Percentiles rank a stretch among this genome's conserved stretches.
Conservation (phyloP, 2,329 filamentous ascomycete genomes). For the Alternaria triticina region DNA sequence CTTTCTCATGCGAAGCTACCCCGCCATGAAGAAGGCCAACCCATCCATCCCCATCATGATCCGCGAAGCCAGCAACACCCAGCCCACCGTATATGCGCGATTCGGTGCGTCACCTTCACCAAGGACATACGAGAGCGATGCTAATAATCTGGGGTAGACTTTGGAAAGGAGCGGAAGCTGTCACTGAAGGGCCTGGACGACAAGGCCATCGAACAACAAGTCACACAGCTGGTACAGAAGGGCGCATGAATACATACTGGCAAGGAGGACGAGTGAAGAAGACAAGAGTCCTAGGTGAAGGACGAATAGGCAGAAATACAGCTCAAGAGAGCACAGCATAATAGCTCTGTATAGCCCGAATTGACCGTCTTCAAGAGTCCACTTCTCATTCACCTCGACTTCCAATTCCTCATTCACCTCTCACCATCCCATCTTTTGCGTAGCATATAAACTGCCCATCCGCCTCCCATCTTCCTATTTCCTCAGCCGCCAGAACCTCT, state of each 20-base stretch:
- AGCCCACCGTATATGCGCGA: slow-evolving; percentile 88
- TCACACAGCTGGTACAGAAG: slow-evolving; percentile 66
- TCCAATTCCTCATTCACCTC: not conserved
- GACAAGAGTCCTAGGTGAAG: not conserved
- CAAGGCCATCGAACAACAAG: slow-evolving; percentile 72
- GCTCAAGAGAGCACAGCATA: not conserved
- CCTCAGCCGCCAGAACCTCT: not conserved
- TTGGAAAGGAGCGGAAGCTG: slow-evolving; percentile 72
- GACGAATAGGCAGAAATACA: not conserved
- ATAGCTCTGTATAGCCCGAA: not conserved
- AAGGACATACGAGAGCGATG: not conserved
- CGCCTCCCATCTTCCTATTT: not conserved
- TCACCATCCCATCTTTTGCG: not conserved
- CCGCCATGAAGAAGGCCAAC: slow-evolving; percentile 99
- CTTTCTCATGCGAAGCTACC: slow-evolving; percentile 90
- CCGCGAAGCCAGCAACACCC: slow-evolving; percentile 84
- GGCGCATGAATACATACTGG: slow-evolving; percentile 3
- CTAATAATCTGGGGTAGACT: slow-evolving; percentile 53
- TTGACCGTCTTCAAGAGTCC: not conserved
- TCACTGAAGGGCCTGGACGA: slow-evolving; percentile 70
- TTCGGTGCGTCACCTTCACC: slow-evolving; percentile 69
- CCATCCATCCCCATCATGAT: slow-evolving; percentile 92
- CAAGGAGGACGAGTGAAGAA: not conserved
- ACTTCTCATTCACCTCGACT: not conserved
- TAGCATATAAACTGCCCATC: not conserved